Evolutionary conservation across 2,329 filamentous ascomycete genomes (phyloP).

Genomic region (Fusarium heterosporum): DNA sequence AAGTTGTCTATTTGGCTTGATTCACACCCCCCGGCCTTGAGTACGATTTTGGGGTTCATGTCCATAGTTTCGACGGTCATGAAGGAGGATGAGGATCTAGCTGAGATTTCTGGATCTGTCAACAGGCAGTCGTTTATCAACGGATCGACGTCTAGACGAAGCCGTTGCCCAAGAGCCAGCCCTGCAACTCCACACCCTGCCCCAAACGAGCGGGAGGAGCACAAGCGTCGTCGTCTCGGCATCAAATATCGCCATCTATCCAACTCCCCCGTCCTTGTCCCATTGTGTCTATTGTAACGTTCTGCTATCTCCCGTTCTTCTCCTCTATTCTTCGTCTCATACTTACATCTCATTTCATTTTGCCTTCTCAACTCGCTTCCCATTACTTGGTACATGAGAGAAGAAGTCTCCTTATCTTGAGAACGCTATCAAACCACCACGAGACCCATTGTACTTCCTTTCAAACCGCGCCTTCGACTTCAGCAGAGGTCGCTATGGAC

Average conservation of each 20-base stretch:
- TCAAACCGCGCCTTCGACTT: slow-evolving; percentile 29
- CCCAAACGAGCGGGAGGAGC: slow-evolving; percentile 42
- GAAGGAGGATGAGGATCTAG: slow-evolving; percentile 35
- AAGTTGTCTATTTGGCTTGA: slow-evolving; percentile 22
- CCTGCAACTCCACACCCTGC: slow-evolving; percentile 35
- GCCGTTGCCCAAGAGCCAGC: slow-evolving; percentile 36
- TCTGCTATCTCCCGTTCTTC: slow-evolving; percentile 37
- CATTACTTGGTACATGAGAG: slow-evolving; percentile 34
- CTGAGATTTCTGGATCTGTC: slow-evolving; percentile 36
- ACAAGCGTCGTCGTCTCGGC: slow-evolving; percentile 43
- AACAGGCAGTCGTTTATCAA: slow-evolving; percentile 42
- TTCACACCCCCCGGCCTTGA: slow-evolving; percentile 35
- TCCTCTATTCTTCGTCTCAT: slow-evolving; percentile 28
- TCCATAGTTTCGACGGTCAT: slow-evolving; percentile 37
- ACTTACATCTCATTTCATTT: slow-evolving; percentile 16
- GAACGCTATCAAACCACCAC: slow-evolving; percentile 36
- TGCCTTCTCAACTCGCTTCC: slow-evolving; percentile 28
- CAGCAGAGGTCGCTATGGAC: slow-evolving; percentile 43
- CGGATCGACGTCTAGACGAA: slow-evolving; percentile 38
- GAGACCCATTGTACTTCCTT: slow-evolving; percentile 41
- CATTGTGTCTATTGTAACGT: slow-evolving; percentile 48
- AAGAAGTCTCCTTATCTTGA: slow-evolving; percentile 32
- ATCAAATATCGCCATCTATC: slow-evolving; percentile 45
- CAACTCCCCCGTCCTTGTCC: slow-evolving; percentile 39
- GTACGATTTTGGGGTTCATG: slow-evolving; percentile 35